Percentiles rank a stretch among this genome's conserved stretches.
phyloP scores from a whole-genome alignment of 208 protist genomes.

The Leishmania aethiopica region DNA sequence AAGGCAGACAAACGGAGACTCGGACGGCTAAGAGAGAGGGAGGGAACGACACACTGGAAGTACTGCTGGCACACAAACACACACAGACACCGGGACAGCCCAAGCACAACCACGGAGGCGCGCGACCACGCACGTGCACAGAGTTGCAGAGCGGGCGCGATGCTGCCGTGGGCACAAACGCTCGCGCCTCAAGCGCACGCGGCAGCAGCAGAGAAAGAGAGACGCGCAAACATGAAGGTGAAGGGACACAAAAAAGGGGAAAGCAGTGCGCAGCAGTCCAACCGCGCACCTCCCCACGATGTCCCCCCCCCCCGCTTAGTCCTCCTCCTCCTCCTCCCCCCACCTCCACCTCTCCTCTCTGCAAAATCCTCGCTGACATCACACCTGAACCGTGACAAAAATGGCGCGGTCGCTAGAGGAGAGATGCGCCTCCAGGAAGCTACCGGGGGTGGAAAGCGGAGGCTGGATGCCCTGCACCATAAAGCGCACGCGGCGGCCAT shows the following conservation, averaged over 20 bases:
- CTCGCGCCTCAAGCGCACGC: neutral
- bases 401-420: constrained; percentile 63
- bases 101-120: neutral
- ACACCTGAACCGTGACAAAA: constrained; percentile 52
- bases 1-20: neutral
- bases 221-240: neutral
- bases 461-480: constrained; percentile 64
- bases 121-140: neutral
- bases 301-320: neutral
- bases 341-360: neutral
- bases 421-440: constrained; percentile 61
- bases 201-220: constrained; percentile 13
- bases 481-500: constrained; percentile 44
- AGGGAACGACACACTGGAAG: neutral
- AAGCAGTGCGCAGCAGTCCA: neutral
- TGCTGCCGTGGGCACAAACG: neutral
- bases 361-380: neutral
- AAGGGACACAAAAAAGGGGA: neutral
- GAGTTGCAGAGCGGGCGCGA: neutral
- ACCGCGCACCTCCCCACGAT: neutral
- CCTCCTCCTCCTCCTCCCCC: neutral
- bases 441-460: constrained; percentile 49
- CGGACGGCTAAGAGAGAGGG: neutral
- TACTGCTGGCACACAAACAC: neutral
- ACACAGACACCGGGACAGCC: neutral